Percentiles rank a stretch among this genome's conserved stretches.
These are phyloP conservation scores for Penicillium canariense DNA, from an alignment of 495 filamentous ascomycete genomes.

Conservation along the genomic window DNA sequence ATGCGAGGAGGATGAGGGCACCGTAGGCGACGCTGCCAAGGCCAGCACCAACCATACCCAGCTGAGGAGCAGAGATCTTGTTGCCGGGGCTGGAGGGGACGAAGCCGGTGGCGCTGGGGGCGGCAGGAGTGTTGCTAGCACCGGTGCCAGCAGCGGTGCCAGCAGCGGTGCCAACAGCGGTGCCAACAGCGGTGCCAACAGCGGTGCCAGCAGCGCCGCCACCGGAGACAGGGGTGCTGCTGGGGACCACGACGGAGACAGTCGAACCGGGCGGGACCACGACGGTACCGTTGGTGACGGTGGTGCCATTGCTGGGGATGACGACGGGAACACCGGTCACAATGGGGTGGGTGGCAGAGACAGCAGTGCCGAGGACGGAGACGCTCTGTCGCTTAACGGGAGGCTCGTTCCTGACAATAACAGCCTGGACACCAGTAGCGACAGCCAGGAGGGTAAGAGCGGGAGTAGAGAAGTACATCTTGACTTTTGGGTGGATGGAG, in stretches of 20 bases:
- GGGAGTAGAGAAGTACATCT: slow-evolving; percentile 28
- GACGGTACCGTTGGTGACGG: slow-evolving; percentile 4
- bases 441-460: slow-evolving; percentile 25
- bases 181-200: not conserved
- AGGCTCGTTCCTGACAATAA: slow-evolving; percentile 16
- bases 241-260: not conserved
- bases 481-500: slow-evolving; percentile 6
- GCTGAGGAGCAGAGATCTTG: slow-evolving; percentile 28
- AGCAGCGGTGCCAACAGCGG: not conserved
- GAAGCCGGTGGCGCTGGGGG: slow-evolving; percentile 26
- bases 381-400: slow-evolving; percentile 11
- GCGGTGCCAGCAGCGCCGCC: slow-evolving; percentile 2
- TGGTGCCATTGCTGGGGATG: slow-evolving; percentile 5
- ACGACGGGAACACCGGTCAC: slow-evolving; percentile 17
- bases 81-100: slow-evolving; percentile 30
- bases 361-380: slow-evolving; percentile 7
- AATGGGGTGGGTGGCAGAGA: slow-evolving; percentile 2
- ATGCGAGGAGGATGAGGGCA: slow-evolving; percentile 27
- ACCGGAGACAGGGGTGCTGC: slow-evolving; percentile 3
- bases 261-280: slow-evolving; percentile 1
- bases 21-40: slow-evolving; percentile 32
- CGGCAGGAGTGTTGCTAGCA: slow-evolving; percentile 17
- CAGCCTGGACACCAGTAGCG: slow-evolving; percentile 26
- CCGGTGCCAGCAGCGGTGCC: not conserved
- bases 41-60: slow-evolving; percentile 24